Evolutionary conservation across 768 basidiomycete genomes (phyloP), one percentile per base, ranked within the genome.

Genomic region (Postia placenta): DNA sequence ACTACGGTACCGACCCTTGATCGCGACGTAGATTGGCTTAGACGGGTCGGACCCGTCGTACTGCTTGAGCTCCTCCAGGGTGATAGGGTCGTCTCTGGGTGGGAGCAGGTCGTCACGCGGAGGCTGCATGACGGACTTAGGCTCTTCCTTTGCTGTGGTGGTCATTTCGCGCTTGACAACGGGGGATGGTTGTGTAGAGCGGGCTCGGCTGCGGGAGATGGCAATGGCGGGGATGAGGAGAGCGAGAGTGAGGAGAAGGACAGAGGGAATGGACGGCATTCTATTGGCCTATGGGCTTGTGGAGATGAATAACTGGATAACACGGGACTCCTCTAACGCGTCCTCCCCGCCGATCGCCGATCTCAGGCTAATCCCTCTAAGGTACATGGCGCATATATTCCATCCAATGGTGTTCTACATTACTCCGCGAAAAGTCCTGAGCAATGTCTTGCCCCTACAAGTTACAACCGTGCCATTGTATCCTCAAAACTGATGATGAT

Each of bases 11-110:
- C 37, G 54, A 83, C 90, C 91, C 75, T 96, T 97, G 70, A 98
- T 94, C 25, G 92, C 85, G 37, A 98, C 86, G 57, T 87, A 92
- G 53, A 98, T 89, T 0, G 91, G 89, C 56, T 79, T 80, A 35
- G 66, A 59, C 0, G 74, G 62, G 53, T 83, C 78, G 0, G 72
- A 69, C 15, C 94, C 94, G 65, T 93, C 81, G 63, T 73, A 92
- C 58, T 74, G 54, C 33, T 74, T 81, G 51, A 98, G 74, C 55
- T 87, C 67, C 52, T 77, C 76, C 14, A 74, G 72, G 0, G 88
- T 85, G 70, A 80, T 88, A 0, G 87, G 85, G 63, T 91, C 85
- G 55, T 85, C 71, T 65, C 88, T 87, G 17, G 91, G 88, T 0
- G 84, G 78, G 12, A 69, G 70, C 33, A 89, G 75, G 60, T 87